A percentile compares a stretch with the other conserved stretches of the same genome.
phyloP scores from a whole-genome alignment of 306 rosid genomes.

The Acacia acuminata region DNA sequence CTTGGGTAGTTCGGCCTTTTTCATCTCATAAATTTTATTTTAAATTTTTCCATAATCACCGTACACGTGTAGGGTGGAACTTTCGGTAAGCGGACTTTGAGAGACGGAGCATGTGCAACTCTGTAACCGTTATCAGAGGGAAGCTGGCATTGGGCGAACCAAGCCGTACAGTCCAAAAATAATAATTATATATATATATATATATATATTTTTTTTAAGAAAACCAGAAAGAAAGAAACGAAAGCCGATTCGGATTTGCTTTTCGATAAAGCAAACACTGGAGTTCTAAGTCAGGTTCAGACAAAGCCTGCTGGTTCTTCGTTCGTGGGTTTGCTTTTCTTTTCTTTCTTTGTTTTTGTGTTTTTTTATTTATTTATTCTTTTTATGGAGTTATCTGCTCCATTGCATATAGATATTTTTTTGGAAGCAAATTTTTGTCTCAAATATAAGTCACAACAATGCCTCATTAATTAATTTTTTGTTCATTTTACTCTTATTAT shows the following conservation, averaged over 20 bases:
- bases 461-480: no score
- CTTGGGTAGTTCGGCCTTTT: no score
- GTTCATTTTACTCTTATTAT: no score
- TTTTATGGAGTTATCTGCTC: no score
- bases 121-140: neutral
- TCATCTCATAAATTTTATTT: neutral
- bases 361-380: no score
- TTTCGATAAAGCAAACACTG: constrained; percentile 23
- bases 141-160: neutral
- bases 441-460: no score
- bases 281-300: neutral
- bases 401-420: no score
- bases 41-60: neutral
- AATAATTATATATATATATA: neutral
- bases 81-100: neutral
- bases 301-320: neutral
- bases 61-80: neutral
- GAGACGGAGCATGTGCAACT: neutral
- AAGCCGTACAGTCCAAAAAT: neutral
- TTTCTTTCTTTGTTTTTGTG: neutral
- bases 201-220: neutral
- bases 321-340: neutral
- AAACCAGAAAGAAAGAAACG: neutral
- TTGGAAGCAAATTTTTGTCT: no score
- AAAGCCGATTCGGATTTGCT: constrained; percentile 6